A percentile compares a stretch with the other conserved stretches of the same genome.
phyloP scores from a whole-genome alignment of 2,329 filamentous ascomycete genomes.

The Diaporthe sp. region DNA sequence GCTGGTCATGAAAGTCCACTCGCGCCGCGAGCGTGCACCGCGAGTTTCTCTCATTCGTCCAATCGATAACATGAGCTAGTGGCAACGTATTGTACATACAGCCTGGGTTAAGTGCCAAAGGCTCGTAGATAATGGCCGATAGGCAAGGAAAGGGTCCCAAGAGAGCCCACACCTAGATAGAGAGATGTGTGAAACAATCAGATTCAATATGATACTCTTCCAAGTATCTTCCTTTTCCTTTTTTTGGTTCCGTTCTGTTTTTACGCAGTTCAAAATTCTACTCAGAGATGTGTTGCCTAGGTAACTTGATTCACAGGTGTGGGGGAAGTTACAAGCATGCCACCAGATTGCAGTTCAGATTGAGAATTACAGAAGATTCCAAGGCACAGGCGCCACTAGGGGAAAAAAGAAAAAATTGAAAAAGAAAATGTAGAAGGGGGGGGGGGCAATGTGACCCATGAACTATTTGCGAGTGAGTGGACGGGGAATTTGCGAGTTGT shows the following conservation, averaged over 20 bases:
- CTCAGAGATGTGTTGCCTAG: too few species aligned
- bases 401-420: background rate
- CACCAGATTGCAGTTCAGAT: background rate
- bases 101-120: background rate
- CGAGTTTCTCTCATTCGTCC: background rate
- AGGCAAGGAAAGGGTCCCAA: background rate
- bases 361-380: background rate
- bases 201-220: background rate
- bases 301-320: background rate
- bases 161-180: background rate
- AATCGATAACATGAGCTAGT: background rate
- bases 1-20: constrained; percentile 3
- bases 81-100: background rate
- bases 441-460: background rate
- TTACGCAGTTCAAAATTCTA: too few species aligned
- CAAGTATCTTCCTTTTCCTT: too few species aligned
- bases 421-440: background rate
- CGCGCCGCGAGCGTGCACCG: background rate
- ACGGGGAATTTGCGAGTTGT: background rate
- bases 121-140: background rate
- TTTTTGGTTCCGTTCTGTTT: too few species aligned
- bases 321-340: background rate
- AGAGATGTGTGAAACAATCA: background rate
- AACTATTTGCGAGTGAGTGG: too few species aligned
- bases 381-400: background rate